phyloP scores from a whole-genome alignment of 2,329 filamentous ascomycete species.

The Ophiosphaerella herpotricha region DNA sequence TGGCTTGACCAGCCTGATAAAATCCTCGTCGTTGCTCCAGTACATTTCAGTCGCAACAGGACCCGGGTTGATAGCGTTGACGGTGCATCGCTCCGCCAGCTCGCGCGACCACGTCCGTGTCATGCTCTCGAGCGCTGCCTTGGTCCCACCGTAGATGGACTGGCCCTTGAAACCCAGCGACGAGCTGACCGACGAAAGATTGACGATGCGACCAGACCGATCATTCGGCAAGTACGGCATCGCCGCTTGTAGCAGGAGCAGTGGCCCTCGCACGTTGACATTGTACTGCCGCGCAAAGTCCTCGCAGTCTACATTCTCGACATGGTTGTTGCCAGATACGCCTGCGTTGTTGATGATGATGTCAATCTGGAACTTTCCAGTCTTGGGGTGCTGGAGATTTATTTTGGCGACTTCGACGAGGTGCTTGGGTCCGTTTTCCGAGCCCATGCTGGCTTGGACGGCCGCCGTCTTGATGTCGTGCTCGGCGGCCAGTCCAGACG shows the following conservation, averaged over 20 bases:
- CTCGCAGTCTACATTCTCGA: constrained; percentile 64
- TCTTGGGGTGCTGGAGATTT: constrained; percentile 61
- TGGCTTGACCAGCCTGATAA: constrained; percentile 63
- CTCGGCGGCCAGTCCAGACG: constrained; percentile 57
- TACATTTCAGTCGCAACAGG: constrained; percentile 70
- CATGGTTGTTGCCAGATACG: constrained; percentile 64
- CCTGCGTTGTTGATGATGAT: constrained; percentile 90
- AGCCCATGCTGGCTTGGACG: constrained; percentile 74
- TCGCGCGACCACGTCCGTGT: constrained; percentile 71
- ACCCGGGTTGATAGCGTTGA: constrained; percentile 69
- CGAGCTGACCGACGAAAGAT: constrained; percentile 63
- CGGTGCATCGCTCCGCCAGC: constrained; percentile 64
- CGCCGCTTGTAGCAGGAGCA: constrained; percentile 76
- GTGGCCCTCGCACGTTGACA: constrained; percentile 80
- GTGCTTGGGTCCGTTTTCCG: constrained; percentile 62
- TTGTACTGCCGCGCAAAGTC: constrained; percentile 75
- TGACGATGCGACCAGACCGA: constrained; percentile 68
- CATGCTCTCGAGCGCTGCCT: constrained; percentile 70
- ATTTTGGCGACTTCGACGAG: constrained; percentile 64
- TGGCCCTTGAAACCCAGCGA: constrained; percentile 63
- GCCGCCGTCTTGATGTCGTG: constrained; percentile 65
- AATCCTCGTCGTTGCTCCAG: constrained; percentile 58
- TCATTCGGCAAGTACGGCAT: constrained; percentile 71
- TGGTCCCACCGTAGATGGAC: constrained; percentile 67
- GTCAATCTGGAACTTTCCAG: constrained; percentile 69